Base-by-base conservation (phyloP, 1,139 yeast genomes). In the Kodamaea plutei region DNA sequence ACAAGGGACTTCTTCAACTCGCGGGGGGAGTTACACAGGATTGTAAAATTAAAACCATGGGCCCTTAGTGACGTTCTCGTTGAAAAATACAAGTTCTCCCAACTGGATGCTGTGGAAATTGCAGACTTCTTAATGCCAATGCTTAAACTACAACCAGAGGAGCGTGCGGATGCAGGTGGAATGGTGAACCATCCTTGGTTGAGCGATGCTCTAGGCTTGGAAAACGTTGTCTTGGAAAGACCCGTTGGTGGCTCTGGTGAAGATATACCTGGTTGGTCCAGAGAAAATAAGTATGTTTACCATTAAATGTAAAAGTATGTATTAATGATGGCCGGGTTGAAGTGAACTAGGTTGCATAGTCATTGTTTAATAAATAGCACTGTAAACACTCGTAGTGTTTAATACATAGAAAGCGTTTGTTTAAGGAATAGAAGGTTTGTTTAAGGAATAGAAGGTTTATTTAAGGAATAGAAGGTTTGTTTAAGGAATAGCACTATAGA, bases 221-320 rank as follows among this genome's bases (percentile, higher is more conserved):
- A 47, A 22, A 43, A 40, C 28, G 48, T 43, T 5, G 50, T 69
- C 7, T 54, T 68, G 27, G 49, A 45, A 26, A 43, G 58, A 17
- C 56, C 79, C 8, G 71, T 73, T 9, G 83, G 84, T 2, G 76
- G 80, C 0, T 53, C 73, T 4, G 89, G 89, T 16, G 81, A 74
- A 38, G 89, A 79, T 50, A 80, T 83, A 25, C 73, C 75, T n/a
- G 93, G 91, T 2, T 83, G 93, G 93, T 55, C 72, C 8, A 58
- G 50, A 35, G 75, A 69, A 23, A 35, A 32, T 20, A 39, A 39
- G 29, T 34, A 35, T 21, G 35, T 32, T 15, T 37, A 29, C 17
- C 36, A 33, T 23, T 33, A 17, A 17, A 17, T 7, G 9, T 17
- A 17, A 17, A 17, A 17, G 9, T 17, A 9, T 17, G 7, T 9